Base-by-base conservation (phyloP, 768 basidiomycete species). In the Lactifluus volemus region DNA sequence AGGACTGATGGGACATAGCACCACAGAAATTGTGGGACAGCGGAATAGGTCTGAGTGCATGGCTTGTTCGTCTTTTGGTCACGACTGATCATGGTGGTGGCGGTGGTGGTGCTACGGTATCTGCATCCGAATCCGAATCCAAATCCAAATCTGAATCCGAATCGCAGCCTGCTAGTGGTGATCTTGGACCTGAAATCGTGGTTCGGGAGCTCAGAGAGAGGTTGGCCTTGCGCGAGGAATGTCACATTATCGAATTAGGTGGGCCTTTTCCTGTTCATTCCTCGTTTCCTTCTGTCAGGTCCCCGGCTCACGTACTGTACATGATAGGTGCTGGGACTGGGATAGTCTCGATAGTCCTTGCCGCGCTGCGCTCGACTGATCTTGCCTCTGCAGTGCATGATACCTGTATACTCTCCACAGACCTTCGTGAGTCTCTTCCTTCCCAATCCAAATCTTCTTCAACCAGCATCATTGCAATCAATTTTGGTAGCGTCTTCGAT, bases 11-110 rank as follows among this genome's bases (percentile, higher is more conserved):
- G 50, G 58, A 39, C 45, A 51, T 45, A 61, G 66, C 55, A 25
- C 47, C 51, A 58, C 69, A 96, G 94, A 96, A 96, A 92, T 81
- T 96, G 56, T 97, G 94, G 94, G 93, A 96, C 70, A 94, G 92
- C 47, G 94, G 94, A 2, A 79, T 25, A 25, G 92, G 89, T 6
- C 74, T 94, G 19, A 85, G 88, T 59, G 81, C 91, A 2, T 94
- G 89, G 89, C 74, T 96, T 4, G 75, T 81, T 1, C 69, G 60
- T 32, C 72, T 77, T 61, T 64, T 69, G 12, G 48, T 41, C 12
- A 60, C 67, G 67, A 50, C 52, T 61, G 34, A 36, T n/a, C 32
- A n/a, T 19, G 30, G 11, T 21, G 15, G 39, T 7, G n/a, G 2
- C 12, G 6, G 17, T 29, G 6, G 17, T 8, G n/a, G 25, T 56